Evolutionary conservation across 345 rosid genomes (phyloP), one percentile per base, ranked within the genome.

Genomic region (Populus tremula): DNA sequence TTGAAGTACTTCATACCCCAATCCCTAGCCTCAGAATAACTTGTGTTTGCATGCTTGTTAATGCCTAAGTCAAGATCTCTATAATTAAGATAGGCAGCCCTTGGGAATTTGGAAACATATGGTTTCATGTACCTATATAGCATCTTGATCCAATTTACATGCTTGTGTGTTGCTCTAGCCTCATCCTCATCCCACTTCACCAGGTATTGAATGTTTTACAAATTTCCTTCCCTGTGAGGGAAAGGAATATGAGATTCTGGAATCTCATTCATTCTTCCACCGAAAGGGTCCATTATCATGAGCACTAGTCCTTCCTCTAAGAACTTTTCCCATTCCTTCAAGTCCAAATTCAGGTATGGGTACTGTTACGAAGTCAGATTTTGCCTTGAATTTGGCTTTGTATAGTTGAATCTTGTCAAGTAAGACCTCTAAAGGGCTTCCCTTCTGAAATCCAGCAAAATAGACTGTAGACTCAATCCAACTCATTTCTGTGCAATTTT

Each of bases 61-160:
- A 29, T 71, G 13, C 83, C 83, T 49, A 76, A 66, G 68, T 80
- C 83, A 50, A 80, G 79, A 36, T 80, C 83, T 67, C 79, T 80
- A 8, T 80, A 80, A 18, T 80, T 80, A 17, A 80, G 14, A 69
- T 80, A 80, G 14, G 83, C 83, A 21, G 76, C 59, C 59, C 83
- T 80, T 14, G 79, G 79, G 20, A 56, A 65, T 63, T 66, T 71
- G 50, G 83, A 80, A 76, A 66, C 79, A 41, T 76, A 65, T 1
- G 72, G 76, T 18, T 71, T 43, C 73, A 80, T 76, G 38, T 76
- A 80, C 36, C 47, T 67, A 39, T 75, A 62, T 8, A 80, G 73
- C 61, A 7, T 64, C 36, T 69, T 71, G 6, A 80, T 76, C 79
- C 83, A 80, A 3, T 50, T 12, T 7, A 75, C 13, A 36, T 80